Percentiles rank a stretch among this genome's conserved stretches.
Evolutionary conservation across 805 yeast genomes (phyloP).

Genomic region (Starmerella gropengiesseri): DNA sequence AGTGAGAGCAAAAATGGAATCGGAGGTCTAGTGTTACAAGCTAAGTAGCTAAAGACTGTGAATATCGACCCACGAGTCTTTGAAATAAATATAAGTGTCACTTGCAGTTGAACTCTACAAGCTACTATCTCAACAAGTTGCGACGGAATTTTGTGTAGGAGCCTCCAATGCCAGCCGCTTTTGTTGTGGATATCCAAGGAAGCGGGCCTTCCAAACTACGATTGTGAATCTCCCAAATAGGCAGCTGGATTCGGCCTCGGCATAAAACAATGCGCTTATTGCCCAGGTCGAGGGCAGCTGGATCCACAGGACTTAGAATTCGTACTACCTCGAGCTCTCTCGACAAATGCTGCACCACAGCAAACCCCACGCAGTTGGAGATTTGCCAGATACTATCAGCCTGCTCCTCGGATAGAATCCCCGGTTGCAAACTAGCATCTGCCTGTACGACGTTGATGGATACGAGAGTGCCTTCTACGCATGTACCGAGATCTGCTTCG

Average conservation of each 20-base stretch:
- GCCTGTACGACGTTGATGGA: slow-evolving; percentile 19
- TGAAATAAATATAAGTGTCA: too few species aligned
- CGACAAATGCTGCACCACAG: slow-evolving; percentile 59
- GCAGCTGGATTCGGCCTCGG: slow-evolving; percentile 37
- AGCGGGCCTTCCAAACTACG: slow-evolving; percentile 26
- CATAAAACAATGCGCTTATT: slow-evolving; percentile 6
- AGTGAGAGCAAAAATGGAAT: too few species aligned
- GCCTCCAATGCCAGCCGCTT: slow-evolving; percentile 34
- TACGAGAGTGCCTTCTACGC: slow-evolving; percentile 31
- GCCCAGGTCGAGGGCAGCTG: slow-evolving; percentile 12
- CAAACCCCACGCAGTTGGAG: slow-evolving; percentile 39
- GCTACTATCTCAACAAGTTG: slow-evolving; percentile 37
- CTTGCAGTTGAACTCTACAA: too few species aligned
- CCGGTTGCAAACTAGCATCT: neutral
- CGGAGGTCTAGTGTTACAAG: too few species aligned
- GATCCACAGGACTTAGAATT: slow-evolving; percentile 40
- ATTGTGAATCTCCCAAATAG: slow-evolving; percentile 42
- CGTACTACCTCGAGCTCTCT: slow-evolving; percentile 34
- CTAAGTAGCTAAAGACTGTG: too few species aligned
- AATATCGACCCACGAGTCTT: too few species aligned
- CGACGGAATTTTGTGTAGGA: slow-evolving; percentile 49
- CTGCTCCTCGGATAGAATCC: slow-evolving; percentile 3
- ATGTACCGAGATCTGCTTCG: slow-evolving; percentile 22
- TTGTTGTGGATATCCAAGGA: slow-evolving; percentile 37
- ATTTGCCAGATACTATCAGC: slow-evolving; percentile 13